Base-by-base conservation (phyloP, 2,329 filamentous ascomycete genomes). In the Lasiodiplodia hormozganensis region DNA sequence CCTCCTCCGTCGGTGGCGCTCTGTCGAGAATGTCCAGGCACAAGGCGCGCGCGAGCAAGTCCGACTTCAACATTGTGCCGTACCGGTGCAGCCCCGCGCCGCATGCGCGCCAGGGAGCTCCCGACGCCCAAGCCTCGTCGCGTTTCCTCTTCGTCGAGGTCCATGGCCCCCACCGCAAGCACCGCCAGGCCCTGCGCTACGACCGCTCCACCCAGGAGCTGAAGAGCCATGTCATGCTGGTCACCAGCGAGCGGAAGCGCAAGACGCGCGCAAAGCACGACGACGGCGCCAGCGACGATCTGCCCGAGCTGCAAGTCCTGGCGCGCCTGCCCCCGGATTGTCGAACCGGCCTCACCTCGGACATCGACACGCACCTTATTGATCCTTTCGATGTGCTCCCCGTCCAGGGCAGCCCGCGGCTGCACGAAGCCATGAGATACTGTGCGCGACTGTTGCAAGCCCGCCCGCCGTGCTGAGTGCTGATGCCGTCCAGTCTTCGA, bases 71-170 rank as follows among this genome's bases (percentile, higher is more conserved):
- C 43, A 47, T 47, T n/a, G 43, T 47, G 43, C 43, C 43, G 18
- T 47, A 47, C n/a, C 43, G 43, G 18, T 21, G 18, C 10, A n/a
- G 18, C 43, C 18, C 43, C 18, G 18, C 18, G 43, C 43, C 43
- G n/a, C 43, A n/a, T 10, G 43, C 43, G 7, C 43, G 43, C 43
- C 43, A 47, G 43, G 18, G 18, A 4, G 43, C 18, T 10, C 43
- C 43, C 40, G 40, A 16, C 40, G 40, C 14, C 40, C 28, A 28
- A 28, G 40, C 14, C 43, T 47, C 43, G 43, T 57, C 57, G 57
- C 57, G 38, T 7, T 40, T 60, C 36, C 57, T 60, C 38, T 60
- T 60, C 57, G 57, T 60, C 21, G 57, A 60, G 34, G 57, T 60
- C 14, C 57, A 40, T 3, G 57, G 38, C 12, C 38, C 57, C 4